Evolutionary conservation across 352 stramenopile genomes (phyloP).

Genomic region (Phytophthora podocarpi): DNA sequence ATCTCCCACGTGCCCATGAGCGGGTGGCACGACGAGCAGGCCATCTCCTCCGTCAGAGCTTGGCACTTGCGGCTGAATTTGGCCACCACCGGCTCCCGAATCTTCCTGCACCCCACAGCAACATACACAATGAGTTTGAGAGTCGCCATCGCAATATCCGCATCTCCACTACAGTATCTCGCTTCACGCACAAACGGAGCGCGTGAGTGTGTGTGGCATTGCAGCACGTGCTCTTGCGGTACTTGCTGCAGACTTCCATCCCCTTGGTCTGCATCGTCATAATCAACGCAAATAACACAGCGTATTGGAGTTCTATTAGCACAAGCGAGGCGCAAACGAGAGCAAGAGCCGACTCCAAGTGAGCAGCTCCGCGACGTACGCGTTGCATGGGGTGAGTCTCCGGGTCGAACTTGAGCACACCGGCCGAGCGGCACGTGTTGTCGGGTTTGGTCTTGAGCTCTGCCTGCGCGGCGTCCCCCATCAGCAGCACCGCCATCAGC

Average conservation of each 20-base stretch:
- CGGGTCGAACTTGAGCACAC: slow-evolving; percentile 72
- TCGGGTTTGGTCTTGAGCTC: slow-evolving; percentile 35
- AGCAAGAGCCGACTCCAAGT: not conserved
- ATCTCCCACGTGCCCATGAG: slow-evolving; percentile 79
- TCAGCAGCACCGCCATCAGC: slow-evolving; percentile 25
- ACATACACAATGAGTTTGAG: not conserved
- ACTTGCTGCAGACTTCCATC: slow-evolving; percentile 83
- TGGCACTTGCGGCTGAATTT: slow-evolving; percentile 78
- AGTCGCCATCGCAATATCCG: not conserved
- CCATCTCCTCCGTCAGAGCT: slow-evolving; percentile 67
- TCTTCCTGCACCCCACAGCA: slow-evolving; percentile 51
- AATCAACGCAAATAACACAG: slow-evolving; percentile 5
- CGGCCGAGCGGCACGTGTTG: slow-evolving; percentile 62
- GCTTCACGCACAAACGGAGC: slow-evolving; percentile 60
- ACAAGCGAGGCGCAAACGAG: not conserved
- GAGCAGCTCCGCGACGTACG: slow-evolving; percentile 31
- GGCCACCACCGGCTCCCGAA: slow-evolving; percentile 77
- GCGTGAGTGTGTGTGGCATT: slow-evolving; percentile 69
- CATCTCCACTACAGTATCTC: not conserved
- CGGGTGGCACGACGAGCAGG: slow-evolving; percentile 81
- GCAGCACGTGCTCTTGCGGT: slow-evolving; percentile 83
- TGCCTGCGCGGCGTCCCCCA: slow-evolving; percentile 17
- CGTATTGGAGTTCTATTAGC: not conserved
- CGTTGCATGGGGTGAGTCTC: slow-evolving; percentile 68
- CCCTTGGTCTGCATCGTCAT: slow-evolving; percentile 44